Conservation (phyloP, 768 basidiomycete genomes). For the Pulveroboletus sp. region DNA sequence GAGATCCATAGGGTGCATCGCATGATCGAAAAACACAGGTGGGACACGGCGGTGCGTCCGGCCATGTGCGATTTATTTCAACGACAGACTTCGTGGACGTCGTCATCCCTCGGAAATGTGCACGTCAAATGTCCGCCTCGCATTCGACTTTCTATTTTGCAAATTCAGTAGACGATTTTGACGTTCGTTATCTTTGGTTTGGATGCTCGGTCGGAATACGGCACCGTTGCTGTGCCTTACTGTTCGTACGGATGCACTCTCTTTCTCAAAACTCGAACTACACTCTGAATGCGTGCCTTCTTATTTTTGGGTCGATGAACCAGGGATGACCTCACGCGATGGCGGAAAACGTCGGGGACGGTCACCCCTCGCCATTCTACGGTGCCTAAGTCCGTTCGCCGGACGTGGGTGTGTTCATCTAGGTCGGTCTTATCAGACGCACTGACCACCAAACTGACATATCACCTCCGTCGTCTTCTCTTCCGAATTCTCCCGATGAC, state of each 20-base stretch:
- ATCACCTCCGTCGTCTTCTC: neutral
- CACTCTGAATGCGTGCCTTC: neutral
- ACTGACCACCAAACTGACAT: too few species aligned
- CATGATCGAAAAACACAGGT: neutral
- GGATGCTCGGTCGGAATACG: too few species aligned
- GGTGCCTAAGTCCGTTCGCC: conserved; percentile 5
- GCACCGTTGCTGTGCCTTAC: neutral
- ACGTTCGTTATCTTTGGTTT: neutral
- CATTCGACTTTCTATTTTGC: conserved; percentile 3
- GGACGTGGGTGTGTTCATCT: conserved; percentile 11
- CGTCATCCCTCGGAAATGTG: conserved; percentile 23
- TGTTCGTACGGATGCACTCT: neutral
- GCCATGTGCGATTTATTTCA: conserved; percentile 3
- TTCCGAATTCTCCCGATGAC: neutral
- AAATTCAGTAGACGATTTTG: neutral
- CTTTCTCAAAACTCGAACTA: neutral
- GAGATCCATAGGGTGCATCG: conserved; percentile 3
- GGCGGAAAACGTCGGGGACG: too few species aligned
- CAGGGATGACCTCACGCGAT: too few species aligned
- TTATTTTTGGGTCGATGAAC: neutral
- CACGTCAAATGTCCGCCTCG: too few species aligned
- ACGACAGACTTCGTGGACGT: neutral
- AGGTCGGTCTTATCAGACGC: conserved; percentile 8
- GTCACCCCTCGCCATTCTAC: too few species aligned
- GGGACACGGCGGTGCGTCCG: conserved; percentile 1